Percentiles rank a stretch among this genome's conserved stretches.
Evolutionary conservation across 352 stramenopile species (phyloP).

Genomic region (Globisporangium radiosum): DNA sequence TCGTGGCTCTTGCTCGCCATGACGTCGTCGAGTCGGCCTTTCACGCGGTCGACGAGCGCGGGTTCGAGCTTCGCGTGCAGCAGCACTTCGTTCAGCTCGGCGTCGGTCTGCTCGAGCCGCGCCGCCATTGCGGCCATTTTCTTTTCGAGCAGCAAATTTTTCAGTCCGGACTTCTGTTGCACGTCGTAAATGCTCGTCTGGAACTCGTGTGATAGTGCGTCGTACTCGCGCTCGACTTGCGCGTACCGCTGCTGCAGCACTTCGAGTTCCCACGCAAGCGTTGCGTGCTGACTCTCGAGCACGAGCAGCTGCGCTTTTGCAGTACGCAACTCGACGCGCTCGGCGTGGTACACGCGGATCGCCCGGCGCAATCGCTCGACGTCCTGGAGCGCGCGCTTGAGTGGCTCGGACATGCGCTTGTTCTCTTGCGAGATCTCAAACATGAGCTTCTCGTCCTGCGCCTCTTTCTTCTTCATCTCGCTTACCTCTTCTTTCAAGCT

Average conservation of each 20-base stretch:
- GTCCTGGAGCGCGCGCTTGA: slow-evolving; percentile 85
- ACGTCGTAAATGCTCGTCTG: slow-evolving; percentile 88
- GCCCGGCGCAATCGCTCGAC: slow-evolving; percentile 65
- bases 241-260: slow-evolving; percentile 87
- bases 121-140: slow-evolving; percentile 85
- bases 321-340: slow-evolving; percentile 55
- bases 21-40: slow-evolving; percentile 85
- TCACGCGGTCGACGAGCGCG: slow-evolving; percentile 75
- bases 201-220: slow-evolving; percentile 88
- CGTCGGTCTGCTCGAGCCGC: slow-evolving; percentile 88
- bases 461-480: slow-evolving; percentile 94
- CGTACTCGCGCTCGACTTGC: slow-evolving; percentile 80
- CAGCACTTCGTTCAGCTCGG: slow-evolving; percentile 90
- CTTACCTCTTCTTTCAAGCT: slow-evolving; percentile 92
- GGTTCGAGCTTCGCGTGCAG: slow-evolving; percentile 88
- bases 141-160: slow-evolving; percentile 93
- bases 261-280: slow-evolving; percentile 92
- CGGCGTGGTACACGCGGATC: slow-evolving; percentile 62
- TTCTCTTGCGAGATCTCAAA: slow-evolving; percentile 94
- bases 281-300: slow-evolving; percentile 85
- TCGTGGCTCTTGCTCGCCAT: slow-evolving; percentile 85
- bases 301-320: slow-evolving; percentile 75
- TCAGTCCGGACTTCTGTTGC: slow-evolving; percentile 91
- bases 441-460: slow-evolving; percentile 91
- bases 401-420: slow-evolving; percentile 91